A percentile compares a stretch with the other conserved stretches of the same genome.
Evolutionary conservation across 306 rosid species (phyloP).

Genomic region (Acacia crassicarpa): DNA sequence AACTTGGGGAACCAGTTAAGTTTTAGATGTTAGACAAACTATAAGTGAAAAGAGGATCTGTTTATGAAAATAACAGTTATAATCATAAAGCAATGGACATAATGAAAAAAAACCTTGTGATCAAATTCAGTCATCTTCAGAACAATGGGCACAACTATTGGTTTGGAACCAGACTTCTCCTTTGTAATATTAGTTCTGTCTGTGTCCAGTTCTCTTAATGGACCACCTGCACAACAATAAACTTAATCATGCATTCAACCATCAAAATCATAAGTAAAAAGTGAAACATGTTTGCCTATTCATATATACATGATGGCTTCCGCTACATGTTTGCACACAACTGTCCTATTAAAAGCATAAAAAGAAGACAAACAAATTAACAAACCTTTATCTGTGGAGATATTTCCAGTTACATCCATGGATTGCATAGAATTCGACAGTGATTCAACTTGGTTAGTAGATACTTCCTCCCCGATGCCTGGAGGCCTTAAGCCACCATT

Average conservation of each 20-base stretch:
- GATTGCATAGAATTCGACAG: slow-evolving; percentile 49
- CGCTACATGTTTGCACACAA: neutral
- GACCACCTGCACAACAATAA: slow-evolving; percentile 54
- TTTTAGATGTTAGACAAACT: slow-evolving; percentile 5
- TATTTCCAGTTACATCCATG: slow-evolving; percentile 39
- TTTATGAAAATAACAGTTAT: neutral
- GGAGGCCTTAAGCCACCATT: slow-evolving; percentile 31
- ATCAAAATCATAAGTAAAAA: slow-evolving; percentile 5
- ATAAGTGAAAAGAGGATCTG: slow-evolving; percentile 12
- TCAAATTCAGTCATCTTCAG: slow-evolving; percentile 96
- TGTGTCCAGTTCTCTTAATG: slow-evolving; percentile 42
- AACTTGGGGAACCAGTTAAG: slow-evolving; percentile 21
- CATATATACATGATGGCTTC: slow-evolving; percentile 19
- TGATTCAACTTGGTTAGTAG: slow-evolving; percentile 42
- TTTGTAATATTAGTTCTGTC: slow-evolving; percentile 42
- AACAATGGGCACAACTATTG: slow-evolving; percentile 83
- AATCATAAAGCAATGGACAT: slow-evolving; percentile 18
- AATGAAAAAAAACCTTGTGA: slow-evolving; percentile 67
- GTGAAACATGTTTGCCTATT: slow-evolving; percentile 1
- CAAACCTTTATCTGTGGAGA: slow-evolving; percentile 53
- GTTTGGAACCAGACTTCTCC: slow-evolving; percentile 78
- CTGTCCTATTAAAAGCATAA: slow-evolving; percentile 14
- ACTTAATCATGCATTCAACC: slow-evolving; percentile 11
- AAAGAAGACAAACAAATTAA: slow-evolving; percentile 22
- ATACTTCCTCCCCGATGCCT: slow-evolving; percentile 39